Percentiles rank a stretch among this genome's conserved stretches.
Evolutionary conservation across 225 moss, liverwort and hornwort genomes (phyloP).

Genomic region (Pleurozium schreberi): DNA sequence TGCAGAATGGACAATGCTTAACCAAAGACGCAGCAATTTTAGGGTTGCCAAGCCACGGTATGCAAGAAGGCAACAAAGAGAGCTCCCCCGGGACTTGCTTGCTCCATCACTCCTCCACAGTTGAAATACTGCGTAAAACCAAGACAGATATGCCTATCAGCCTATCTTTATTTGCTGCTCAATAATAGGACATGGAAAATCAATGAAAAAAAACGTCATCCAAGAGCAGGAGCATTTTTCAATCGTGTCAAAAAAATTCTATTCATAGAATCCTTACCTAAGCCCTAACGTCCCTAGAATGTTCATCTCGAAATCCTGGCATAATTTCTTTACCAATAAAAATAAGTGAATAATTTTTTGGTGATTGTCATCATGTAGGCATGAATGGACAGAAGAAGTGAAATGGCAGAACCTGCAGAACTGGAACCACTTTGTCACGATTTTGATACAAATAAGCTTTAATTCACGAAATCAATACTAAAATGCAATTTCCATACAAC

Average conservation of each 20-base stretch:
- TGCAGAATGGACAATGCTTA: neutral
- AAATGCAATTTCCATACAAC: too few relatives aligned
- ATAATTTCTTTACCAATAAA: too few relatives aligned
- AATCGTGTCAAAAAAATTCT: neutral
- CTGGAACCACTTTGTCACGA: too few relatives aligned
- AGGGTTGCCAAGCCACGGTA: neutral
- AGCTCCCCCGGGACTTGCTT: neutral
- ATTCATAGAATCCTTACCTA: neutral
- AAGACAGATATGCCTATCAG: neutral
- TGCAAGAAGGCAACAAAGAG: neutral
- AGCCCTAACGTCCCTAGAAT: too few relatives aligned
- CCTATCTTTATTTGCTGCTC: neutral
- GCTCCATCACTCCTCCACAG: neutral
- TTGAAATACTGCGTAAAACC: neutral
- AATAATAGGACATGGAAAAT: neutral
- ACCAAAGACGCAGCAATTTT: neutral
- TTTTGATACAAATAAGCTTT: too few relatives aligned
- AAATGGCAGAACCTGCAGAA: too few relatives aligned
- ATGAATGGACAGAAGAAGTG: too few relatives aligned
- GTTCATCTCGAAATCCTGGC: too few relatives aligned
- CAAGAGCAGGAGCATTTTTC: neutral
- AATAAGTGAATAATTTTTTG: too few relatives aligned
- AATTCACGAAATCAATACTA: too few relatives aligned
- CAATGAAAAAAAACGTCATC: neutral
- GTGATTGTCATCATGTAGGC: too few relatives aligned